Evolutionary conservation across 345 rosid species (phyloP).

Genomic region (Eucalyptus polybractea): DNA sequence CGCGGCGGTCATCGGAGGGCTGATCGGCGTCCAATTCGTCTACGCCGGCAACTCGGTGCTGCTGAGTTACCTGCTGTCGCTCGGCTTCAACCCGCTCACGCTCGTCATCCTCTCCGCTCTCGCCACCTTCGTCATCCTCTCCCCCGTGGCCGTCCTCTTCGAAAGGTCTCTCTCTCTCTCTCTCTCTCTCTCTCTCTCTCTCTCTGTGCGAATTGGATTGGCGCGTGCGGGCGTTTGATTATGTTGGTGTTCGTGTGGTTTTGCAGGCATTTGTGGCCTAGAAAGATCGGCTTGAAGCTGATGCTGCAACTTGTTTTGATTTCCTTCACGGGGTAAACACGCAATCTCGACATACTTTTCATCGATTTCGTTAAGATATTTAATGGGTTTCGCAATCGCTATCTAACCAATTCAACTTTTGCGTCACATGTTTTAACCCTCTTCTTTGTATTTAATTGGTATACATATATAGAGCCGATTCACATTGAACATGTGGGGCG

Average conservation of each 20-base stretch:
- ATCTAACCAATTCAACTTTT: not conserved
- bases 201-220: not conserved
- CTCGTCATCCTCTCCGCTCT: constrained; percentile 61
- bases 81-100: constrained; percentile 56
- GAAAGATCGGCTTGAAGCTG: constrained; percentile 35
- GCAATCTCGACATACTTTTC: not conserved
- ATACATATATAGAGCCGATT: not conserved
- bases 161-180: constrained; percentile 41
- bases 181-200: not conserved
- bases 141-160: constrained; percentile 61
- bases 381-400: not conserved
- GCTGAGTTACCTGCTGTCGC: constrained; percentile 69
- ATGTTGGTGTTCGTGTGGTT: not conserved
- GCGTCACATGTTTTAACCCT: not conserved
- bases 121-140: constrained; percentile 59
- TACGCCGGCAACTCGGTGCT: constrained; percentile 68
- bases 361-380: not conserved
- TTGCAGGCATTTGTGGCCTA: constrained; percentile 79
- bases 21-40: constrained; percentile 54
- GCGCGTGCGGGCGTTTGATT: not conserved
- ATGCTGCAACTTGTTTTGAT: constrained; percentile 50
- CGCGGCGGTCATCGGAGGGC: constrained; percentile 40
- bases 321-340: constrained; percentile 69
- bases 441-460: not conserved
- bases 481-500: not conserved